Base-by-base conservation (phyloP, 805 yeast genomes). In the Saturnispora ahearnii region DNA sequence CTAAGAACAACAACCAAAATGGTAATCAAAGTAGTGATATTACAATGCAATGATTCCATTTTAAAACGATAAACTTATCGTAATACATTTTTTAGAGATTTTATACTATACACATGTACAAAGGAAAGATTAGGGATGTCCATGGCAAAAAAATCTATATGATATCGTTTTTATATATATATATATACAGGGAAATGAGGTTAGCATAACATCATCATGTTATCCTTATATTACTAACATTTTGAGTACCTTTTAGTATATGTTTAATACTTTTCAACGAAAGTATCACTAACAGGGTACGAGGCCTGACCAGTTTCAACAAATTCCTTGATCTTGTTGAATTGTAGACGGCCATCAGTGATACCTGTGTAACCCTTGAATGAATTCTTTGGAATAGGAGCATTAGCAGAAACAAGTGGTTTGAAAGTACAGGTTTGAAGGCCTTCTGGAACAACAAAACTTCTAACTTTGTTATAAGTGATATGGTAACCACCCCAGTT, bases 401-500 rank as follows among this genome's bases (percentile, higher is more conserved):
- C 76, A 46, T 80, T 80, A 21, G 83, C 80, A 42, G 88, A 81
- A 4, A 89, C 95, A 45, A 87, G 73, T 4, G 98, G 90, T 60
- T 78, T 83, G 54, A 91, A 72, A 2, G 46, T 42, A 47, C 60
- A 54, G 4, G 57, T 66, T 52, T 55, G 55, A 30, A 62, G 47
- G n/a, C 51, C 48, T 1, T 70, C 65, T 5, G 99, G 99, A 9
- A 81, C 88, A 3, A 87, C 96, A 67, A 82, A 93, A 0, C 98
- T 88, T 60, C 96, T 77, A 30, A 91, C 98, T 62, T 83, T 88
- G 42, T 69, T 67, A 87, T 95, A 91, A 69, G 87, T 77, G 53
- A 93, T 77, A 6, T 78, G 71, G 66, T 88, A 93, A 48, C 96
- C 97, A 53, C 73, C 75, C 33, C 74, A 72, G 12, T 41, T 42